phyloP scores from a whole-genome alignment of 805 yeast species.

The Candida taoyuanica region DNA sequence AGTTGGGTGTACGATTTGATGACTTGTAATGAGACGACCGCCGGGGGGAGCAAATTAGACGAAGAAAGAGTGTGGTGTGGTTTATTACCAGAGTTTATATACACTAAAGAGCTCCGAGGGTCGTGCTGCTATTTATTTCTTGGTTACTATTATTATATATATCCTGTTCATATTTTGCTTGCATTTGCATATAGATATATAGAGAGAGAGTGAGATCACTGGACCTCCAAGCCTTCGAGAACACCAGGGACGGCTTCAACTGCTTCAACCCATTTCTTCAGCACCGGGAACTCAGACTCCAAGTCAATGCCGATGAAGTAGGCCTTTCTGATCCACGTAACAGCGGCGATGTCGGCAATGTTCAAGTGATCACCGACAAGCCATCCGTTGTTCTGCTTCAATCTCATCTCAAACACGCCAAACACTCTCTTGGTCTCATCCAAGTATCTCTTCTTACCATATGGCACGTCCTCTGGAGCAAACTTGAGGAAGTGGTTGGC shows the following conservation, averaged over 20 bases:
- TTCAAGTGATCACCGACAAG: constrained; percentile 56
- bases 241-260: constrained; percentile 33
- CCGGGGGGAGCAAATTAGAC: too few relatives aligned
- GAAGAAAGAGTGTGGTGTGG: too few relatives aligned
- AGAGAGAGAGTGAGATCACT: not conserved
- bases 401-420: constrained; percentile 48
- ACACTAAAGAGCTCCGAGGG: not conserved
- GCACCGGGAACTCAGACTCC: constrained; percentile 33
- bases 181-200: not conserved
- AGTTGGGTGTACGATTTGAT: not conserved
- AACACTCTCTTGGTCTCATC: constrained; percentile 50
- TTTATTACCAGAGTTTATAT: not conserved
- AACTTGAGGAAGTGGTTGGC: constrained; percentile 41
- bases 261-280: constrained; percentile 37
- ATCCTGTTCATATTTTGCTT: not conserved
- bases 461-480: constrained; percentile 49
- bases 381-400: constrained; percentile 47
- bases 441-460: constrained; percentile 47
- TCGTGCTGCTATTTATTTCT: constrained; percentile 3
- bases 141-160: not conserved
- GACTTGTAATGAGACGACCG: constrained; percentile 10
- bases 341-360: constrained; percentile 52
- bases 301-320: constrained; percentile 28
- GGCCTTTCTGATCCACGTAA: constrained; percentile 39
- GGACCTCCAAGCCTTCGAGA: constrained; percentile 14